A percentile compares a stretch with the other conserved stretches of the same genome.
Evolutionary conservation across 768 basidiomycete species (phyloP).

Genomic region (Phallus indusiatus): DNA sequence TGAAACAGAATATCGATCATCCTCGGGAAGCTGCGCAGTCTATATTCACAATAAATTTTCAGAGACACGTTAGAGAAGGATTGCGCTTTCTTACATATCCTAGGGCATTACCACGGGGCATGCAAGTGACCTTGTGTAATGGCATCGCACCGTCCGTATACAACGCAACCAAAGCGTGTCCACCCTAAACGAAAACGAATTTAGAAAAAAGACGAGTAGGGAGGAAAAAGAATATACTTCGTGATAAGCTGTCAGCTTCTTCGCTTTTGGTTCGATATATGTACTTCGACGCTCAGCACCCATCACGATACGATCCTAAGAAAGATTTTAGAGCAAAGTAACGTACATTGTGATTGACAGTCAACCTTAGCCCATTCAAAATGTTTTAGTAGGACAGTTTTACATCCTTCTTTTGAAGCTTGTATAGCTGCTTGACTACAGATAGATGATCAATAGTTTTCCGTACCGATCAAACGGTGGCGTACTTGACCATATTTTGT

Average conservation of each 20-base stretch:
- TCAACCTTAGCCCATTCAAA: conserved; percentile 96
- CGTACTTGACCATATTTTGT: conserved; percentile 93
- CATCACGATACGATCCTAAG: conserved; percentile 88
- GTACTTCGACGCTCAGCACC: conserved; percentile 90
- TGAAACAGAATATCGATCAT: conserved; percentile 65
- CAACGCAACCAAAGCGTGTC: conserved; percentile 89
- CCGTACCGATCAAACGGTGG: conserved; percentile 12
- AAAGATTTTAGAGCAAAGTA: too few species aligned
- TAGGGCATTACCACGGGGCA: conserved; percentile 90
- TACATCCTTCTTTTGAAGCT: conserved; percentile 76
- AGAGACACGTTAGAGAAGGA: not conserved
- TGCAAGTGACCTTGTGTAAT: conserved; percentile 94
- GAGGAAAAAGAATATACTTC: conserved; percentile 45
- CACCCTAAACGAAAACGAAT: conserved; percentile 43
- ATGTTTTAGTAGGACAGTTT: conserved; percentile 64
- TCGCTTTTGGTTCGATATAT: conserved; percentile 79
- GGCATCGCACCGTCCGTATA: conserved; percentile 96
- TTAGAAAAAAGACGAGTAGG: conserved; percentile 11
- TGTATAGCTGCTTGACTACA: conserved; percentile 84
- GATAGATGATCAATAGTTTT: conserved; percentile 2
- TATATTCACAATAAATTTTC: not conserved
- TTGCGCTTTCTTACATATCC: conserved; percentile 54
- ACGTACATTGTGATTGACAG: not conserved
- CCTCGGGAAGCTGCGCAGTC: conserved; percentile 73
- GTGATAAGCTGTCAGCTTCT: conserved; percentile 90